These are phyloP conservation scores for Tylopilus sp. DNA, from an alignment of 768 basidiomycete species.

Conservation along the genomic window DNA sequence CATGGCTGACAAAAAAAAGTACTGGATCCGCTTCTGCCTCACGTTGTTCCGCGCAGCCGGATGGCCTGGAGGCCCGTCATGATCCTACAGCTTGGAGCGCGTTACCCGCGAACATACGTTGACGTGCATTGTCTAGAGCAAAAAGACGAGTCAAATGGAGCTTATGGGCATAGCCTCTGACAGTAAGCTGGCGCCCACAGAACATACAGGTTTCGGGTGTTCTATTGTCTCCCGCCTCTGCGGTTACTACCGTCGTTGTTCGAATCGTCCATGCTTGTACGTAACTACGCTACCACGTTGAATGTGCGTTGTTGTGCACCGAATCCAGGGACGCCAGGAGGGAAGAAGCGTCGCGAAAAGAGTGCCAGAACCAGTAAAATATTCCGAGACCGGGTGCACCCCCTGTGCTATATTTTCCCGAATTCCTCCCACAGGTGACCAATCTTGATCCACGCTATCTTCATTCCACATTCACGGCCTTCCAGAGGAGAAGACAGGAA, in stretches of 20 bases:
- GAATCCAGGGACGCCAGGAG: slow-evolving; percentile 1
- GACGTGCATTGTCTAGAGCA: slow-evolving; percentile 5
- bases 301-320: slow-evolving; percentile 16
- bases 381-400: slow-evolving; percentile 13
- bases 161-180: not conserved
- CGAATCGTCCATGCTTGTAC: slow-evolving; percentile 11
- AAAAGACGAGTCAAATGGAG: slow-evolving; percentile 12
- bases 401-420: slow-evolving; percentile 17
- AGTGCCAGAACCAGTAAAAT: slow-evolving; percentile 10
- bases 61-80: slow-evolving; percentile 17
- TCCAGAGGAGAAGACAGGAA: slow-evolving; percentile 20
- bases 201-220: slow-evolving; percentile 4
- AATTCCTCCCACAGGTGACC: slow-evolving; percentile 19
- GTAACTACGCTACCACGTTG: slow-evolving; percentile 29
- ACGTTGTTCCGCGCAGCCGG: slow-evolving; percentile 19
- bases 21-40: slow-evolving; percentile 11
- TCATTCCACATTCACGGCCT: slow-evolving; percentile 27
- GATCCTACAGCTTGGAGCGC: slow-evolving; percentile 21
- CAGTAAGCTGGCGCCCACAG: slow-evolving; percentile 15
- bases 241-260: slow-evolving; percentile 5
- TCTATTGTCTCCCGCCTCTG: slow-evolving; percentile 11
- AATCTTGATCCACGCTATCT: slow-evolving; percentile 32
- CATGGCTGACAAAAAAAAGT: not conserved
- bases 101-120: not conserved
- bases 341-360: not conserved